phyloP scores from a whole-genome alignment of 495 filamentous ascomycete species.

The Lepidopterella palustris region DNA sequence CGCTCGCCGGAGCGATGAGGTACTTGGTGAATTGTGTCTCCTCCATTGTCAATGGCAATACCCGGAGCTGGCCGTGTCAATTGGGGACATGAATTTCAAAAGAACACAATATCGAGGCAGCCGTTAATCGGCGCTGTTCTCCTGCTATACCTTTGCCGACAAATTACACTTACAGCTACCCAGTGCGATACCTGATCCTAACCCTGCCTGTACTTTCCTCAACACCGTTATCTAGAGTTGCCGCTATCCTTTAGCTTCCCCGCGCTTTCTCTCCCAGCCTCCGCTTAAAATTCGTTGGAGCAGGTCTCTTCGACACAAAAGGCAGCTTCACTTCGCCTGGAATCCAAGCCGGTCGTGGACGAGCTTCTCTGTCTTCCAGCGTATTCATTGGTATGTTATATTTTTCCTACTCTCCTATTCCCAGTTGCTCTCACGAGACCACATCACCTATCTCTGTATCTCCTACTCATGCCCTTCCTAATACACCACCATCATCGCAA shows the following conservation, averaged over 20 bases:
- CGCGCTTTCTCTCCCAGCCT: background rate
- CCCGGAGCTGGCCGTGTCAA: no score
- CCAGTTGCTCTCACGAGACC: background rate
- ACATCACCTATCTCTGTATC: slow-evolving; percentile 9
- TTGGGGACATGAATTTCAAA: no score
- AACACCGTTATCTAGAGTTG: background rate
- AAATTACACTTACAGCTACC: no score
- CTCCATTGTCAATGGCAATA: no score
- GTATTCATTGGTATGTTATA: background rate
- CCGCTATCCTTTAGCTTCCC: background rate
- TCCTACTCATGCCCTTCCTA: slow-evolving; percentile 13
- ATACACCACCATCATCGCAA: slow-evolving; percentile 10
- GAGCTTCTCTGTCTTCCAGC: background rate
- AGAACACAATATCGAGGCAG: no score
- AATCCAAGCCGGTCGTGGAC: background rate
- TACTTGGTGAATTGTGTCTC: no score
- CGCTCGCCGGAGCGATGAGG: no score
- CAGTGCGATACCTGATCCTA: background rate
- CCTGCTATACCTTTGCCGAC: no score
- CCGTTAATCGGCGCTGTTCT: no score
- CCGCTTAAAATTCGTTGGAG: background rate
- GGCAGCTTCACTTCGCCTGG: background rate
- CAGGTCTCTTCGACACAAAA: background rate
- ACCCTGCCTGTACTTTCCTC: background rate
- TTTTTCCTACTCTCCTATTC: background rate